Base-by-base conservation (phyloP, 805 yeast genomes). In the Yueomyces sinensis region DNA sequence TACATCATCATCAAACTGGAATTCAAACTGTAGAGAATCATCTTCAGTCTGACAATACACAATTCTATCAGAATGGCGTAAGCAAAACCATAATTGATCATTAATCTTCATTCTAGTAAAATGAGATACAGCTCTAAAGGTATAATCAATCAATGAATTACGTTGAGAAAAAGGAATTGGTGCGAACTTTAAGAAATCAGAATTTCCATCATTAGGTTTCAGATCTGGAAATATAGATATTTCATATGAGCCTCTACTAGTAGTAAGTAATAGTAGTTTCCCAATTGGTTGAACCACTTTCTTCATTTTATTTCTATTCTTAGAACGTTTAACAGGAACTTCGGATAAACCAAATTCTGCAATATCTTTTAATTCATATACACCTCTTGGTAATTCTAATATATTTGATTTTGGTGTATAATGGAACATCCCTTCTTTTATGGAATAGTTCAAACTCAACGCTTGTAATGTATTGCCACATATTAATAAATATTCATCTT, bases 401-500 rank as follows among this genome's bases (percentile, higher is more conserved):
- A n/a, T n/a, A 7, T 20, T 20, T 11, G 64, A 53, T 1, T 46
- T 38, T 17, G 33, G 33, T 7, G 33, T 38, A 4, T 61, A 35
- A 5, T 46, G 43, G 36, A 62, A 62, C 13, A 49, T 46, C 24
- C 62, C 50, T 20, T 58, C 59, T 17, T 56, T 47, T 1, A 60
- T 49, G 4, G 58, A 50, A 37, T 60, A 62, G 13, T 49, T 55
- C 13, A 61, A 38, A 30, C 52, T 50, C 33, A 43, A 56, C 9
- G 56, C 50, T 34, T 50, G 50, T 0, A 57, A 17, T 6, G 29
- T 32, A 18, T 53, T 56, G 1, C 66, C 66, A 20, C 46, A 50
- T 5, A 52, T 60, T 23, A 62, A 33, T 11, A 62, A 37, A 5
- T 45, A 17, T 25, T 58, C 43, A 32, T 49, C 48, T 5, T 38